These are phyloP conservation scores for Selenicereus undatus DNA, from an alignment of 148 eudicot genomes.

Conservation along the genomic window DNA sequence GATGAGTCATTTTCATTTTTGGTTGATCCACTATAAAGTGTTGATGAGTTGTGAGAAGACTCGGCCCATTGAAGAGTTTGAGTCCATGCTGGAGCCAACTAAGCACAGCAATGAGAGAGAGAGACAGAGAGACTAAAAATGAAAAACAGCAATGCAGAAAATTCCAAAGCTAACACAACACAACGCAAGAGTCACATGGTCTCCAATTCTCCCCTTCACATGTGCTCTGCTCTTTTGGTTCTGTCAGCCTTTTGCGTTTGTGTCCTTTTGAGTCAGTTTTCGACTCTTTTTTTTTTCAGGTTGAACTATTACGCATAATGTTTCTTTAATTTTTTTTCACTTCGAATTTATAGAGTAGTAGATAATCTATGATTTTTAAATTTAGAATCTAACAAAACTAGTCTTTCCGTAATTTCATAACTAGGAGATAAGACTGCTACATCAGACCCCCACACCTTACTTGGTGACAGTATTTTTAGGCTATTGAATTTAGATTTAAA, in stretches of 20 bases:
- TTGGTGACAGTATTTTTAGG: no score
- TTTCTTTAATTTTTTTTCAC: slow-evolving; percentile 9
- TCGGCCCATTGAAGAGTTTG: no score
- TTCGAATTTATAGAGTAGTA: no score
- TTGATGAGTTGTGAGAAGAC: no score
- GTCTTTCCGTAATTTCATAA: no score
- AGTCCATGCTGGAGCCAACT: slow-evolving; percentile 23
- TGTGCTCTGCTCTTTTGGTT: slow-evolving; percentile 21
- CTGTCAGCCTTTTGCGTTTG: background rate
- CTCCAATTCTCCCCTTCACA: slow-evolving; percentile 10
- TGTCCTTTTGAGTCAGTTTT: background rate
- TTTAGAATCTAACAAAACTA: no score
- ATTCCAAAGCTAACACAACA: background rate
- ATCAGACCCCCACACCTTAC: no score
- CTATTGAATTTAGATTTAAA: no score
- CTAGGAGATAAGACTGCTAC: no score
- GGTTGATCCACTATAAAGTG: no score
- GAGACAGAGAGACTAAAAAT: background rate
- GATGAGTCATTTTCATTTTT: no score
- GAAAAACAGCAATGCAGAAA: background rate
- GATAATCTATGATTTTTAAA: no score
- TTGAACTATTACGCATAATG: background rate
- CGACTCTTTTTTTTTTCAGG: background rate
- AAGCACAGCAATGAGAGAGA: background rate
- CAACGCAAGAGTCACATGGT: background rate